phyloP scores from a whole-genome alignment of 2,329 filamentous ascomycete species.

The Amauroascus niger region DNA sequence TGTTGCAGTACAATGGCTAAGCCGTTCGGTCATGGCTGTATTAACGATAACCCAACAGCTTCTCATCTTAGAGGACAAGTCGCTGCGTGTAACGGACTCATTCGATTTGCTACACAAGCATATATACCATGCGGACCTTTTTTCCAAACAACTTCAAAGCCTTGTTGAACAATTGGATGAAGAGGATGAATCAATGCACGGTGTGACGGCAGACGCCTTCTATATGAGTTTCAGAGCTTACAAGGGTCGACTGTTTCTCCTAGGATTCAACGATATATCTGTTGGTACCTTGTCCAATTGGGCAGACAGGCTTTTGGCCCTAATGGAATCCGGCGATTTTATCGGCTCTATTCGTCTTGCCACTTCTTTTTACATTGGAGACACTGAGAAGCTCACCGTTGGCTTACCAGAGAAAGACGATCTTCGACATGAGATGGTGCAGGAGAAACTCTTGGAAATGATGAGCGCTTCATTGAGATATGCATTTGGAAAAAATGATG shows the following conservation, averaged over 20 bases:
- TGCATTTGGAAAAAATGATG: constrained; percentile 59
- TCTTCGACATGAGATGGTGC: constrained; percentile 69
- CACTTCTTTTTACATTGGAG: constrained; percentile 82
- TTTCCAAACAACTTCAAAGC: constrained; percentile 72
- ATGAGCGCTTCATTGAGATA: constrained; percentile 86
- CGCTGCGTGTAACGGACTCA: constrained; percentile 83
- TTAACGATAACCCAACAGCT: constrained; percentile 90
- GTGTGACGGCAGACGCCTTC: constrained; percentile 92
- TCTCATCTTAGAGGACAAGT: constrained; percentile 81
- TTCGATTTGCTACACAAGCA: constrained; percentile 88
- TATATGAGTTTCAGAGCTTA: constrained; percentile 97
- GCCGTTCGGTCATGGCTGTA: constrained; percentile 80
- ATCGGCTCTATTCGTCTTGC: constrained; percentile 83
- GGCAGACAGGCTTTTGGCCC: constrained; percentile 82
- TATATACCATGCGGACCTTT: constrained; percentile 83
- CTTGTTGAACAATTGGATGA: constrained; percentile 85
- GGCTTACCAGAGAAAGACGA: constrained; percentile 76
- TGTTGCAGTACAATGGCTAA: constrained; percentile 93
- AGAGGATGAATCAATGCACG: constrained; percentile 80
- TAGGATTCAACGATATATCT: constrained; percentile 88
- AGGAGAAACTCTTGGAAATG: constrained; percentile 83
- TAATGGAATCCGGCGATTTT: constrained; percentile 97
- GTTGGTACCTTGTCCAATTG: constrained; percentile 92
- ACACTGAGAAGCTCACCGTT: constrained; percentile 87
- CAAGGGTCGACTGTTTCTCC: constrained; percentile 81